A percentile compares a stretch with the other conserved stretches of the same genome.
phyloP scores from a whole-genome alignment of 441 rosid species.

The Lepidium campestre region DNA sequence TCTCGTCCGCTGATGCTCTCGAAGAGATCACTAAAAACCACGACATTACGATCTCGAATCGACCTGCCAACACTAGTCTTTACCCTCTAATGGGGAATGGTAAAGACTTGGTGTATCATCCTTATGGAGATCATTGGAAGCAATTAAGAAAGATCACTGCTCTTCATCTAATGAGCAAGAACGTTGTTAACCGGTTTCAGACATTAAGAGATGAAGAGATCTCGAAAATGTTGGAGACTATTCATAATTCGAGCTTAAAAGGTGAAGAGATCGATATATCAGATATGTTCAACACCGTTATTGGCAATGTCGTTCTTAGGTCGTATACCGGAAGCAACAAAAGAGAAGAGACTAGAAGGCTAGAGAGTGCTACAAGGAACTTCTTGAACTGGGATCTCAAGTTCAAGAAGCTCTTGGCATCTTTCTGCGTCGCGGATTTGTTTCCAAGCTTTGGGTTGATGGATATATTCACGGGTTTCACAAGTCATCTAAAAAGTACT shows the following conservation, averaged over 20 bases:
- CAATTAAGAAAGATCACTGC: slow-evolving; percentile 27
- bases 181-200: slow-evolving; percentile 30
- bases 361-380: background rate
- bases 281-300: slow-evolving; percentile 2
- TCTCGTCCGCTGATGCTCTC: slow-evolving; percentile 33
- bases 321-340: slow-evolving; percentile 15
- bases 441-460: slow-evolving; percentile 14
- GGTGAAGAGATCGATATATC: slow-evolving; percentile 7
- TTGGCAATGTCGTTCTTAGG: slow-evolving; percentile 13
- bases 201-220: slow-evolving; percentile 33
- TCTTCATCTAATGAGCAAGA: slow-evolving; percentile 32
- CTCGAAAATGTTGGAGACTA: background rate
- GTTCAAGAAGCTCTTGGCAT: slow-evolving; percentile 21
- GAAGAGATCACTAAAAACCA: slow-evolving; percentile 28
- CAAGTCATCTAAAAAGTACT: background rate
- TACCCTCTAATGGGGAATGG: slow-evolving; percentile 24
- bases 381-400: slow-evolving; percentile 18
- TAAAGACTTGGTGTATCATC: slow-evolving; percentile 29
- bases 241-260: background rate
- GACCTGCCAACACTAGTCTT: slow-evolving; percentile 26
- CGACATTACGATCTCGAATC: slow-evolving; percentile 28
- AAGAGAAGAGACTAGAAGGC: background rate
- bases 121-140: slow-evolving; percentile 41
- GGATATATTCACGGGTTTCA: slow-evolving; percentile 15
- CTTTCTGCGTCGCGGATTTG: slow-evolving; percentile 13